These are phyloP conservation scores for Pseudomassariella vexata DNA, from an alignment of 2,329 filamentous ascomycete genomes.

Conservation along the genomic window DNA sequence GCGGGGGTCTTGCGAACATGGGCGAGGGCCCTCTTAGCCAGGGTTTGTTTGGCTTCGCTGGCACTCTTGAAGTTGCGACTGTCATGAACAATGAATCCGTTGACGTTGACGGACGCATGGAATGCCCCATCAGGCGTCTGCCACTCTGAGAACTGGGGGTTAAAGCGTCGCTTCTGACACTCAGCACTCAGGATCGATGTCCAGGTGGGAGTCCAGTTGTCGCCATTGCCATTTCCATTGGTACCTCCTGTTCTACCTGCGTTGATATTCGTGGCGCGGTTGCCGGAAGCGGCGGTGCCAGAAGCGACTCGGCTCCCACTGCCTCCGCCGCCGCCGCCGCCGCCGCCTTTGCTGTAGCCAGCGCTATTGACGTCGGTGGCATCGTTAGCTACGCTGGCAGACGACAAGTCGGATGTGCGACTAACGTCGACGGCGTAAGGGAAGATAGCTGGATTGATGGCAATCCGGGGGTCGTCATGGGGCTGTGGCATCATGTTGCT, in stretches of 20 bases:
- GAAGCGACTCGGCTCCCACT: too few relatives aligned
- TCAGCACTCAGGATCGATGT: slow-evolving; percentile 11
- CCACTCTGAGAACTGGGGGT: slow-evolving; percentile 18
- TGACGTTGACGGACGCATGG: slow-evolving; percentile 16
- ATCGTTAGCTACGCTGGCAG: not conserved
- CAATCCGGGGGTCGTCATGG: not conserved
- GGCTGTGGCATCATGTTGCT: not conserved
- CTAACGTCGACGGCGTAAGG: not conserved
- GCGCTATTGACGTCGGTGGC: not conserved
- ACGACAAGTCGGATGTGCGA: not conserved
- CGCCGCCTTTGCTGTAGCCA: not conserved
- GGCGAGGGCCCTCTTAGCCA: slow-evolving; percentile 7
- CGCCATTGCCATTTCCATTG: not conserved
- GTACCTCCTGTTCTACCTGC: not conserved
- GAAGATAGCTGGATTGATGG: slow-evolving; percentile 1
- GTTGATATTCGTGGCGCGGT: not conserved
- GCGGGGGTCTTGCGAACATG: slow-evolving; percentile 6
- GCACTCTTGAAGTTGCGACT: slow-evolving; percentile 6
- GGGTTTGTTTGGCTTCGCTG: slow-evolving; percentile 16
- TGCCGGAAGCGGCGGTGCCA: too few relatives aligned
- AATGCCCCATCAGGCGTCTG: slow-evolving; percentile 5
- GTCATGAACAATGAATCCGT: slow-evolving; percentile 9
- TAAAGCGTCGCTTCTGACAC: slow-evolving; percentile 22
- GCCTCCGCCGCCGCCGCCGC: not conserved
- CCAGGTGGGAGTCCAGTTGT: not conserved